These are phyloP conservation scores for Fraxinus platypoda DNA, from an alignment of 305 asterid species.

Conservation along the genomic window DNA sequence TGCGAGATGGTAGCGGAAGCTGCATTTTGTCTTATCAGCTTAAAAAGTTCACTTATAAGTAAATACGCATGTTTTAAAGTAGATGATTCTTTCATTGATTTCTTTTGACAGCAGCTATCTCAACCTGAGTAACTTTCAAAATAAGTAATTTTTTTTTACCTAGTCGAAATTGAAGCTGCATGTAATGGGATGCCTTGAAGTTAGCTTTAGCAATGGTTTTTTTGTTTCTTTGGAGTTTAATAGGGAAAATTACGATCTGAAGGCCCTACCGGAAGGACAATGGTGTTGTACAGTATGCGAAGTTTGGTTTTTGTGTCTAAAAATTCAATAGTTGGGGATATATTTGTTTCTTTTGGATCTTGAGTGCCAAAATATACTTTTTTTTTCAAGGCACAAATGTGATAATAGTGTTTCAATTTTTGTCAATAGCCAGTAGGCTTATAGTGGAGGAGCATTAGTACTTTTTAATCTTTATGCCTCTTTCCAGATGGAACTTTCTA, in stretches of 20 bases:
- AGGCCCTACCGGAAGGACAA: background rate
- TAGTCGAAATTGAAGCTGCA: background rate
- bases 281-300: background rate
- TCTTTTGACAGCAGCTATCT: background rate
- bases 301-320: background rate
- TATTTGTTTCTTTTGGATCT: background rate
- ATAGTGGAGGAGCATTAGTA: background rate
- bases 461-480: background rate
- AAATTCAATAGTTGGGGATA: background rate
- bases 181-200: background rate
- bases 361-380: background rate
- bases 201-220: background rate
- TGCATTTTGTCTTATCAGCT: background rate
- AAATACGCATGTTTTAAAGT: background rate
- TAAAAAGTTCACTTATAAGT: background rate
- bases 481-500: background rate
- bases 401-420: background rate
- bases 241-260: background rate
- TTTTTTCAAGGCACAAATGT: background rate
- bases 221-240: background rate
- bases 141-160: background rate
- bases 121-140: background rate
- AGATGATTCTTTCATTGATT: background rate
- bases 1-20: constrained; percentile 9
- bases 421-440: background rate